A percentile compares a stretch with the other conserved stretches of the same genome.
Evolutionary conservation across 2,329 filamentous ascomycete genomes (phyloP).

Genomic region (Pseudogymnoascus sp.): DNA sequence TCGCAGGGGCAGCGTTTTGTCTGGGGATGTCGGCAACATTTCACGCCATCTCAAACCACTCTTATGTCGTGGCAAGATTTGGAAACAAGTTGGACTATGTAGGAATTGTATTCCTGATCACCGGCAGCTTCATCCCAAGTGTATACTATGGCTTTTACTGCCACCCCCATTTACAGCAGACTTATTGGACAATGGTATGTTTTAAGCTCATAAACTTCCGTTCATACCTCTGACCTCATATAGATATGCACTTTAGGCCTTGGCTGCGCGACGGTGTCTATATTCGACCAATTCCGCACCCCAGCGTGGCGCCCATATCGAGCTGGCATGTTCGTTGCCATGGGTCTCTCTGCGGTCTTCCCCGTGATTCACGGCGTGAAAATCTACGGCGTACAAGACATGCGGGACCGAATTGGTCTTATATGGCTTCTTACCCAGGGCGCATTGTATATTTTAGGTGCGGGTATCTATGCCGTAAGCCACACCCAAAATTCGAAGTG

Average conservation of each 20-base stretch:
- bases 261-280: conserved; percentile 69
- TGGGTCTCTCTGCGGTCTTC: conserved; percentile 76
- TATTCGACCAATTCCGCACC: conserved; percentile 75
- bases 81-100: conserved; percentile 94
- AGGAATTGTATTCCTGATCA: conserved; percentile 85
- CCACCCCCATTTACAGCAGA: conserved; percentile 51
- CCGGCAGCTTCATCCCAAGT: conserved; percentile 82
- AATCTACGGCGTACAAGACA: conserved; percentile 56
- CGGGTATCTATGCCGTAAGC: conserved; percentile 73
- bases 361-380: conserved; percentile 70
- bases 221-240: neutral
- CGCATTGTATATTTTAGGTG: conserved; percentile 75
- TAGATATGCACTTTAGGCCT: conserved; percentile 71
- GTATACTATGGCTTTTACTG: conserved; percentile 82
- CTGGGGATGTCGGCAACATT: conserved; percentile 77
- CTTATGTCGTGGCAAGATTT: conserved; percentile 64
- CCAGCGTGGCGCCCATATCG: conserved; percentile 78
- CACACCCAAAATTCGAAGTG: neutral
- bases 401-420: conserved; percentile 69
- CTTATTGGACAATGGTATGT: conserved; percentile 69
- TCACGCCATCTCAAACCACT: conserved; percentile 82
- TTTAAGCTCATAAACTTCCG: neutral
- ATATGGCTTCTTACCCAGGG: conserved; percentile 76
- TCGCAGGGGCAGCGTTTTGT: conserved; percentile 63
- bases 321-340: conserved; percentile 78